Conservation (phyloP, 345 rosid species). For the Sonneratia alba region DNA sequence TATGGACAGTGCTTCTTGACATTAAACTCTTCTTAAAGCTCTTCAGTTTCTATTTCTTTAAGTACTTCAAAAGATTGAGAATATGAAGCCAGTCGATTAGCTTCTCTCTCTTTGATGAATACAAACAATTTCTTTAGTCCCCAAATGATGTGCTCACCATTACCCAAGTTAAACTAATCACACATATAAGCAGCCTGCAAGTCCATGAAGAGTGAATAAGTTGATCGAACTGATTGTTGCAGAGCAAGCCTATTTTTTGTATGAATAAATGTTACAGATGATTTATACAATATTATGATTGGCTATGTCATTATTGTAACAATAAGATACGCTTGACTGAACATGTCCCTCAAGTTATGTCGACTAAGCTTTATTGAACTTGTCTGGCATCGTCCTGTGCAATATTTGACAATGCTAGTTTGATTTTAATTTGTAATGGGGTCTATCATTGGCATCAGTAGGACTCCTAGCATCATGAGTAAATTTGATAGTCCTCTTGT, state of each 20-base stretch:
- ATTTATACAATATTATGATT: neutral
- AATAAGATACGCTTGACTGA: neutral
- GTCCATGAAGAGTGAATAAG: neutral
- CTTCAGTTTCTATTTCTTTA: neutral
- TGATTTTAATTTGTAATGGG: neutral
- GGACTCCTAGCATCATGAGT: neutral
- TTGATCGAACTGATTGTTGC: neutral
- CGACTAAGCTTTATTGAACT: neutral
- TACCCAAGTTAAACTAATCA: neutral
- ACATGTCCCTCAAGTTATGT: neutral
- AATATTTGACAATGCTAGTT: neutral
- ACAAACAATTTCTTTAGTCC: neutral
- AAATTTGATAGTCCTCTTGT: neutral
- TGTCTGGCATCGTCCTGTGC: neutral
- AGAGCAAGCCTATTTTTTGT: neutral
- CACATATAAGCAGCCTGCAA: neutral
- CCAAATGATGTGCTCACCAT: neutral
- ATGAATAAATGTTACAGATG: neutral
- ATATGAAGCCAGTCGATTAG: neutral
- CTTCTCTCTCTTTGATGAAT: neutral
- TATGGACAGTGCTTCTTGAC: no score
- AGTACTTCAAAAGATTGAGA: neutral
- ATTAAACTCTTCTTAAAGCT: neutral
- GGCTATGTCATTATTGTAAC: neutral
- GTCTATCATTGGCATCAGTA: neutral